These are phyloP conservation scores for Apiotrichum laibachii DNA, from an alignment of 1,284 basidiomycete species.

Conservation along the genomic window DNA sequence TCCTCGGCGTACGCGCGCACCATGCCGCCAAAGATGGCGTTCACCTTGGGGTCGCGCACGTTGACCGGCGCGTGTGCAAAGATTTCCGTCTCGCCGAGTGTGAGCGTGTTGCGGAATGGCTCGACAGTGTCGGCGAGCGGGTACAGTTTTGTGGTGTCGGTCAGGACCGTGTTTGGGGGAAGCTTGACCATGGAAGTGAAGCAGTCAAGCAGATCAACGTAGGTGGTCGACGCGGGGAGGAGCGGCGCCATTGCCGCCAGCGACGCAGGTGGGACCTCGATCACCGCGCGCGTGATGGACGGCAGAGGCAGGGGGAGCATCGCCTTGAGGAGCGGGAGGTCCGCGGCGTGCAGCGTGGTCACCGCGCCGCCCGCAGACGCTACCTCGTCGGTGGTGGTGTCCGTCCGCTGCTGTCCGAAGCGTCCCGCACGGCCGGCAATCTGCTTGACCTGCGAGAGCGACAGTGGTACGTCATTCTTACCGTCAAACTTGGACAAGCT, in stretches of 20 bases:
- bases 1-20: slow-evolving; percentile 49
- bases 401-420: slow-evolving; percentile 64
- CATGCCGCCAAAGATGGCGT: slow-evolving; percentile 47
- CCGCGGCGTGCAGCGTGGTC: slow-evolving; percentile 68
- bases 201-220: slow-evolving; percentile 37
- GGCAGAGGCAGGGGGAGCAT: slow-evolving; percentile 54
- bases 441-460: slow-evolving; percentile 85
- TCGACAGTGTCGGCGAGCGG: slow-evolving; percentile 56
- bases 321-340: slow-evolving; percentile 63
- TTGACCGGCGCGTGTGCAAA: slow-evolving; percentile 56
- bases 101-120: slow-evolving; percentile 51
- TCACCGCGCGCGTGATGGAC: slow-evolving; percentile 53
- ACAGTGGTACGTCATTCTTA: slow-evolving; percentile 57
- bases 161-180: slow-evolving; percentile 55
- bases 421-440: slow-evolving; percentile 95
- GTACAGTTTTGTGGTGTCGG: slow-evolving; percentile 47
- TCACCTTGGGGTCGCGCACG: slow-evolving; percentile 51
- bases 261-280: slow-evolving; percentile 46
- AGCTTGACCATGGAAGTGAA: slow-evolving; percentile 53
- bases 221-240: slow-evolving; percentile 47
- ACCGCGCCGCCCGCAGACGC: slow-evolving; percentile 60
- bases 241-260: slow-evolving; percentile 49
- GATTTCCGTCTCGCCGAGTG: slow-evolving; percentile 56
- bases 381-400: slow-evolving; percentile 32
- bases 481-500: slow-evolving; percentile 73